Percentiles rank a stretch among this genome's conserved stretches.
Evolutionary conservation across 1,284 basidiomycete genomes (phyloP).

Genomic region (Ustilago cynodontis): DNA sequence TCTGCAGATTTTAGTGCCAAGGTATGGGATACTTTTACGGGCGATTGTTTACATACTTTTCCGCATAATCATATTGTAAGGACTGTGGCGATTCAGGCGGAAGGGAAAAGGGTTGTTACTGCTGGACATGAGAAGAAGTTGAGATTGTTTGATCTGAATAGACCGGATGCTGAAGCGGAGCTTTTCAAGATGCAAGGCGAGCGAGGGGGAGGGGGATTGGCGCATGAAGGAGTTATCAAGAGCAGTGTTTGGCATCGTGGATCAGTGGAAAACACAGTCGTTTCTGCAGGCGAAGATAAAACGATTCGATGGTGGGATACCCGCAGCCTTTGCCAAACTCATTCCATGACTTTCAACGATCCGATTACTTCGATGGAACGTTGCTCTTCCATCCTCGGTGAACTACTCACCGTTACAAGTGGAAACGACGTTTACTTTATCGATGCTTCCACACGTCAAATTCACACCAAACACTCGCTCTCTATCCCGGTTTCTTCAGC

Average conservation of each 20-base stretch:
- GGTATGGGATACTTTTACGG: slow-evolving; percentile 96
- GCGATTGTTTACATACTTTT: slow-evolving; percentile 87
- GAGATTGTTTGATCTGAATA: slow-evolving; percentile 85
- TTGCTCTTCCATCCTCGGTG: slow-evolving; percentile 80
- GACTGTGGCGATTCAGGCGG: slow-evolving; percentile 85
- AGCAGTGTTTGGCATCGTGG: slow-evolving; percentile 86
- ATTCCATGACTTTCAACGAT: slow-evolving; percentile 79
- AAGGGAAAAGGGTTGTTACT: slow-evolving; percentile 80
- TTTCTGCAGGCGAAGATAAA: slow-evolving; percentile 78
- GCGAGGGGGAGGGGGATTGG: slow-evolving; percentile 63
- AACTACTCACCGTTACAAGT: slow-evolving; percentile 87
- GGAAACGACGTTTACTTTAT: slow-evolving; percentile 90
- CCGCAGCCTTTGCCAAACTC: slow-evolving; percentile 79
- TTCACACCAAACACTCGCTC: slow-evolving; percentile 56
- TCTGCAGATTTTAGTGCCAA: slow-evolving; percentile 98
- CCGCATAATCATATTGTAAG: slow-evolving; percentile 98
- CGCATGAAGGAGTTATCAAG: slow-evolving; percentile 88
- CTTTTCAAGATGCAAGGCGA: slow-evolving; percentile 76
- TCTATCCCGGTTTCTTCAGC: slow-evolving; percentile 82
- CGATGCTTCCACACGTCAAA: slow-evolving; percentile 60
- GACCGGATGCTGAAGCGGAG: slow-evolving; percentile 82
- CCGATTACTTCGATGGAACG: slow-evolving; percentile 92
- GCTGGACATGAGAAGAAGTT: slow-evolving; percentile 98
- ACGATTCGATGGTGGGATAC: slow-evolving; percentile 95
- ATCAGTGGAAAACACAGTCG: too few species aligned